Percentiles rank a stretch among this genome's conserved stretches.
Evolutionary conservation across 1,284 basidiomycete genomes (phyloP).

Genomic region (Trametes hirsuta): DNA sequence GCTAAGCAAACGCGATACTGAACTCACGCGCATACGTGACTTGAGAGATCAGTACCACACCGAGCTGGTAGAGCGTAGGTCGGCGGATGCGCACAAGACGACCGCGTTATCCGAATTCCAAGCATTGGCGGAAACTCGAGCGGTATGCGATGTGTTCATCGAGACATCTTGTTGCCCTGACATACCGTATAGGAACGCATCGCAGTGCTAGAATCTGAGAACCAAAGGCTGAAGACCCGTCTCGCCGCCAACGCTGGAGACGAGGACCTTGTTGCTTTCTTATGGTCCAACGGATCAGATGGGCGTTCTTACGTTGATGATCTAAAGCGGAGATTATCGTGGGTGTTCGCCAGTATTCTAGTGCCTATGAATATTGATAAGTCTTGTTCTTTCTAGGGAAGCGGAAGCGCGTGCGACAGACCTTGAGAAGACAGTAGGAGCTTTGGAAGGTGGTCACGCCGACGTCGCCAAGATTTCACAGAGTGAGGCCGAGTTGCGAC

Average conservation of each 20-base stretch:
- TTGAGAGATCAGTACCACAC: conserved; percentile 78
- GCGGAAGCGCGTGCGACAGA: conserved; percentile 55
- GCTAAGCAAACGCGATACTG: conserved; percentile 70
- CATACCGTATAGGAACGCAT: conserved; percentile 70
- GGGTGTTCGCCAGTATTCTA: conserved; percentile 34
- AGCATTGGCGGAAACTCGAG: conserved; percentile 69
- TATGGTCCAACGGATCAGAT: conserved; percentile 61
- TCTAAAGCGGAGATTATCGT: conserved; percentile 65
- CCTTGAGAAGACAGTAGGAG: conserved; percentile 53
- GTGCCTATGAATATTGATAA: not conserved
- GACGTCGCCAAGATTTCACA: conserved; percentile 51
- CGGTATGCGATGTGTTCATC: conserved; percentile 39
- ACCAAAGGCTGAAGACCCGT: conserved; percentile 74
- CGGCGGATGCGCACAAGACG: conserved; percentile 65
- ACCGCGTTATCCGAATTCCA: conserved; percentile 76
- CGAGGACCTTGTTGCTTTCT: conserved; percentile 73
- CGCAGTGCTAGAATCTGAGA: conserved; percentile 71
- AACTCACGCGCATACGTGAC: conserved; percentile 78
- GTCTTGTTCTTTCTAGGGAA: conserved; percentile 41
- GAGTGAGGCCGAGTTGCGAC: conserved; percentile 56
- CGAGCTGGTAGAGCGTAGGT: conserved; percentile 75
- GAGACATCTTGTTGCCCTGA: conserved; percentile 1
- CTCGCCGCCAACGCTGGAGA: conserved; percentile 78
- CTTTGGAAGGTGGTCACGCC: conserved; percentile 48
- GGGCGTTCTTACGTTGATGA: conserved; percentile 64